Conservation (phyloP, 495 filamentous ascomycete genomes). For the Pseudomonodictys pantanalensis region DNA sequence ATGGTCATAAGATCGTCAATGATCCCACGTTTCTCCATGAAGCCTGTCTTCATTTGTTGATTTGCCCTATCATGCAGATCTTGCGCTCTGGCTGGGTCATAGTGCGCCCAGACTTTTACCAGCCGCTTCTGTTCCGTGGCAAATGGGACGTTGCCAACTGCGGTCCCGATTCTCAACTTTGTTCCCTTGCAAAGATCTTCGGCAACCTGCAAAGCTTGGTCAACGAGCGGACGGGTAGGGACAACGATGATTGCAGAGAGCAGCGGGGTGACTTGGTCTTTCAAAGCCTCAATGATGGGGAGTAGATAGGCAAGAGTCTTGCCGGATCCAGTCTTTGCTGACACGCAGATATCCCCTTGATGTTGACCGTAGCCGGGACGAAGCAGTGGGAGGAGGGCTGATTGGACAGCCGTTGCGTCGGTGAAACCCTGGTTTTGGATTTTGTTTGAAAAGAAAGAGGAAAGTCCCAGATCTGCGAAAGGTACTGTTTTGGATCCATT, state of each 20-base stretch:
- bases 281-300: constrained; percentile 76
- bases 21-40: constrained; percentile 47
- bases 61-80: constrained; percentile 37
- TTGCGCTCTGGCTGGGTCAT: constrained; percentile 55
- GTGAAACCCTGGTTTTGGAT: constrained; percentile 64
- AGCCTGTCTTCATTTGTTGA: constrained; percentile 21
- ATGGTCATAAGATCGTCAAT: constrained; percentile 40
- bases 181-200: constrained; percentile 64
- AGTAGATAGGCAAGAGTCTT: constrained; percentile 89
- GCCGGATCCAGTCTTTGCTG: constrained; percentile 87
- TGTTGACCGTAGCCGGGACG: constrained; percentile 56
- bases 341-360: constrained; percentile 76
- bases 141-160: constrained; percentile 73
- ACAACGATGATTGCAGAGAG: constrained; percentile 78
- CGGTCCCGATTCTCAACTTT: constrained; percentile 70
- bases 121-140: constrained; percentile 69
- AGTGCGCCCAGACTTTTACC: constrained; percentile 59
- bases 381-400: constrained; percentile 73
- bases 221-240: constrained; percentile 85
- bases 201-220: constrained; percentile 71
- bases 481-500: constrained; percentile 54
- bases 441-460: constrained; percentile 54
- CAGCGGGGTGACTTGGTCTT: constrained; percentile 54
- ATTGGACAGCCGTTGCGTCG: constrained; percentile 82
- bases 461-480: constrained; percentile 62